Conservation (phyloP, 768 basidiomycete genomes). For the Suillus paluster region DNA sequence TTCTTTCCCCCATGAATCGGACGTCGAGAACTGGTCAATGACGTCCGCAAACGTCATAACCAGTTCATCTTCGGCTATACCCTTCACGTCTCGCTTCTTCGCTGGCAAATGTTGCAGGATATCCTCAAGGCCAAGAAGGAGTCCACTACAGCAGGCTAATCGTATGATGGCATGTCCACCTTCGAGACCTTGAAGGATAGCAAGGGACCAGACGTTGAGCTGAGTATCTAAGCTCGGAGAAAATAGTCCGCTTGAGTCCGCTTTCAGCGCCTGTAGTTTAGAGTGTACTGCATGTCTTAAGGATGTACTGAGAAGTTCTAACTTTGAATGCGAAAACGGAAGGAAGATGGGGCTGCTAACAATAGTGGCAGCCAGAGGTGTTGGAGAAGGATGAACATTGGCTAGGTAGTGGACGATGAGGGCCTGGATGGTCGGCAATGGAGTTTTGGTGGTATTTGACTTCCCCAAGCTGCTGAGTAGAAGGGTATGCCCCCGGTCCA, state of each 20-base stretch:
- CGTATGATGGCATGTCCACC: constrained; percentile 68
- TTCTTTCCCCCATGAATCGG: constrained; percentile 66
- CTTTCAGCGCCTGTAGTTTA: constrained; percentile 27
- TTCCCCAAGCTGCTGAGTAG: constrained; percentile 27
- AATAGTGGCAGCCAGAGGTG: constrained; percentile 37
- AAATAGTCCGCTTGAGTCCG: constrained; percentile 35
- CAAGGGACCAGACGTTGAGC: constrained; percentile 54
- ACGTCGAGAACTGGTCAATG: constrained; percentile 58
- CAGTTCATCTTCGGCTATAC: constrained; percentile 63
- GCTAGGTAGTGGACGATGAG: constrained; percentile 35
- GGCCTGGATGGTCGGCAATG: constrained; percentile 27
- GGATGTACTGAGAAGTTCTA: constrained; percentile 30
- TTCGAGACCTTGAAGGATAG: constrained; percentile 60
- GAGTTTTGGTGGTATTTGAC: constrained; percentile 18
- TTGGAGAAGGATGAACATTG: constrained; percentile 30
- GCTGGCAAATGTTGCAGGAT: constrained; percentile 37
- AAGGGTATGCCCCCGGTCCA: constrained; percentile 28
- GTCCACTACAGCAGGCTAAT: constrained; percentile 64
- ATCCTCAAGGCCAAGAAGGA: constrained; percentile 69
- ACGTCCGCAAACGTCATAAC: constrained; percentile 76
- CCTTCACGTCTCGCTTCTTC: constrained; percentile 37
- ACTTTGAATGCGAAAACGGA: constrained; percentile 33
- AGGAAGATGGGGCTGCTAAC: constrained; percentile 35
- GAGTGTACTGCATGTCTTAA: constrained; percentile 38
- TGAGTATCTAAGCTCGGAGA: constrained; percentile 42